Conservation (phyloP, 768 basidiomycete species). For the Pleurotus giganteus region DNA sequence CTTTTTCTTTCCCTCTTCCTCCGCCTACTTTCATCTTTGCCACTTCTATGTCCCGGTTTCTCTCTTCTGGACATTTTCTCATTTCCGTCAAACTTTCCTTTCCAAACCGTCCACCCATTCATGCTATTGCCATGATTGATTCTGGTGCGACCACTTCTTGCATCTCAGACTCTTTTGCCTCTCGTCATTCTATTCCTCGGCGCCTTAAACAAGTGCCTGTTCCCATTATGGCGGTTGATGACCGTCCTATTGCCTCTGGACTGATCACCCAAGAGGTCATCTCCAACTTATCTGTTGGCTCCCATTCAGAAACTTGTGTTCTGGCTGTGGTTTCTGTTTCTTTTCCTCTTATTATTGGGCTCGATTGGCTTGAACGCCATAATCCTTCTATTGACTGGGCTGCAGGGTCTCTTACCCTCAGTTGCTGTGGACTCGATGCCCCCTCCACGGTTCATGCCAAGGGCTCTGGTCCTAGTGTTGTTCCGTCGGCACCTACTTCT, state of each 20-base stretch:
- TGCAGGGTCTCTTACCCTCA: slow-evolving; percentile 18
- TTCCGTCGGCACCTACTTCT: slow-evolving; percentile 12
- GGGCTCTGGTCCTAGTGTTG: slow-evolving; percentile 24
- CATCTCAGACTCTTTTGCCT: slow-evolving; percentile 33
- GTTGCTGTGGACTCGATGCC: slow-evolving; percentile 24
- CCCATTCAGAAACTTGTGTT: slow-evolving; percentile 27
- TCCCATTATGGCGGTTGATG: slow-evolving; percentile 34
- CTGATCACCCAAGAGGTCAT: slow-evolving; percentile 36
- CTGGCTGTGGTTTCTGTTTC: slow-evolving; percentile 29
- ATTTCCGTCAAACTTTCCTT: slow-evolving; percentile 26
- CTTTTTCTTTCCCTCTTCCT: slow-evolving; percentile 10
- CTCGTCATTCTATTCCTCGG: slow-evolving; percentile 30
- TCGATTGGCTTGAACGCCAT: slow-evolving; percentile 34
- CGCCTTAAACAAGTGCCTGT: slow-evolving; percentile 26
- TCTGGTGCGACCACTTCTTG: slow-evolving; percentile 32
- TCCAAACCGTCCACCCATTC: slow-evolving; percentile 26
- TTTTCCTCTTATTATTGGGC: slow-evolving; percentile 34
- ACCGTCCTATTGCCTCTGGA: slow-evolving; percentile 37
- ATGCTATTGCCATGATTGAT: slow-evolving; percentile 36
- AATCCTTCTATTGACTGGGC: slow-evolving; percentile 35
- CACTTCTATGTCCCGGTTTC: slow-evolving; percentile 14
- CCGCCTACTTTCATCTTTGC: slow-evolving; percentile 18
- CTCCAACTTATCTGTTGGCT: slow-evolving; percentile 20
- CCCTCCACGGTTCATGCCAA: slow-evolving; percentile 13
- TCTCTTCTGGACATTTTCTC: slow-evolving; percentile 24